Evolutionary conservation across 2,329 filamentous ascomycete species (phyloP).

Genomic region (Aureobasidium sp.): DNA sequence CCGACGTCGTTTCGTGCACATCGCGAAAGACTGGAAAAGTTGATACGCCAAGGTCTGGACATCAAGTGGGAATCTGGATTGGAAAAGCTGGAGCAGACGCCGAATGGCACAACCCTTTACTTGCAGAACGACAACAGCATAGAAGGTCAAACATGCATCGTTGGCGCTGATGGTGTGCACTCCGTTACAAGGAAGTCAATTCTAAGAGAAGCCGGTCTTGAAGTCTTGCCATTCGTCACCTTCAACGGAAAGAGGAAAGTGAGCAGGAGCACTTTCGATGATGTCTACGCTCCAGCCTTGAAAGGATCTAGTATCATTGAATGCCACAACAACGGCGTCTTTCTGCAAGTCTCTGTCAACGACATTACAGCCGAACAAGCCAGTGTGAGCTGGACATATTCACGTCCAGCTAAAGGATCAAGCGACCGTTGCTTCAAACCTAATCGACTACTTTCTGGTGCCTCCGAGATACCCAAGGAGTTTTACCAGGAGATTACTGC

Average conservation of each 20-base stretch:
- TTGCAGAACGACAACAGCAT: slow-evolving; percentile 14
- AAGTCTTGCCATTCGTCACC: slow-evolving; percentile 30
- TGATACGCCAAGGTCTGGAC: slow-evolving; percentile 29
- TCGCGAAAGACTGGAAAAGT: slow-evolving; percentile 27
- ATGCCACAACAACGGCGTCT: slow-evolving; percentile 15
- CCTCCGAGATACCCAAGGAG: slow-evolving; percentile 27
- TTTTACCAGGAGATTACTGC: slow-evolving; percentile 28
- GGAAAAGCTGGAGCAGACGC: slow-evolving; percentile 11
- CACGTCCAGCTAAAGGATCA: slow-evolving; percentile 23
- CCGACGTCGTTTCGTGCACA: slow-evolving; percentile 27
- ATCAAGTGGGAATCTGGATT: slow-evolving; percentile 27
- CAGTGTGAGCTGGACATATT: slow-evolving; percentile 33
- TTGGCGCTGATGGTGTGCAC: slow-evolving; percentile 33
- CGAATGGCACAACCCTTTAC: neutral
- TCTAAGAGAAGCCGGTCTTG: slow-evolving; percentile 19
- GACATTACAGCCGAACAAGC: slow-evolving; percentile 20
- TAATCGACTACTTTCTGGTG: slow-evolving; percentile 23
- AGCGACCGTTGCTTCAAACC: slow-evolving; percentile 29
- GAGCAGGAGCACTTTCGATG: slow-evolving; percentile 13
- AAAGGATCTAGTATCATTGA: slow-evolving; percentile 21
- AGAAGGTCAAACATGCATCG: slow-evolving; percentile 18
- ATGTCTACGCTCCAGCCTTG: slow-evolving; percentile 16
- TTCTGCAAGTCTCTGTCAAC: slow-evolving; percentile 29
- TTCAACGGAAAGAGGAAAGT: slow-evolving; percentile 28
- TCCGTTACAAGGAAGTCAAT: slow-evolving; percentile 26